phyloP scores from a whole-genome alignment of 2,329 filamentous ascomycete species.

The Fusarium sp. region DNA sequence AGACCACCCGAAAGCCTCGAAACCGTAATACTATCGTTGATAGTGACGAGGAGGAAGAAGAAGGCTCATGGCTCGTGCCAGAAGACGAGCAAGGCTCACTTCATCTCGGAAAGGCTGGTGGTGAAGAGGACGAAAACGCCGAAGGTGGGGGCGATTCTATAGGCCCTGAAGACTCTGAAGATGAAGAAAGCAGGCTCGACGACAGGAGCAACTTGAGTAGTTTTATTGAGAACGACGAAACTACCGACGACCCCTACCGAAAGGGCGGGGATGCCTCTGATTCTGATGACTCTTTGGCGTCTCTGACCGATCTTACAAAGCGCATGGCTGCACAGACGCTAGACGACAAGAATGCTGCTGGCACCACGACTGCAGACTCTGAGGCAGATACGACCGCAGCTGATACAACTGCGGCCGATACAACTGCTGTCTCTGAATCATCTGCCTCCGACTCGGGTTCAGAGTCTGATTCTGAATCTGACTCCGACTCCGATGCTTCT shows the following conservation, averaged over 20 bases:
- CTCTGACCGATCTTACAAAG: conserved; percentile 54
- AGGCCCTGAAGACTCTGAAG: conserved; percentile 74
- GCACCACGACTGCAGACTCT: conserved; percentile 26
- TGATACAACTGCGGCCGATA: conserved; percentile 19
- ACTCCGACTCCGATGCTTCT: conserved; percentile 43
- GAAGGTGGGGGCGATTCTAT: conserved; percentile 88
- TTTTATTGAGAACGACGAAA: conserved; percentile 67
- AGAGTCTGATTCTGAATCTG: conserved; percentile 48
- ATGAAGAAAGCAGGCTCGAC: conserved; percentile 66
- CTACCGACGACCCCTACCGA: conserved; percentile 49
- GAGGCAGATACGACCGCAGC: conserved; percentile 7
- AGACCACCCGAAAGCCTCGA: conserved; percentile 54
- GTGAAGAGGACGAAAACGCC: conserved; percentile 86
- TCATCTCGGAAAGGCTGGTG: conserved; percentile 81
- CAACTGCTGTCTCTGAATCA: conserved; percentile 30
- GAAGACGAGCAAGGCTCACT: conserved; percentile 71
- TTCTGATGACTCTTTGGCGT: conserved; percentile 52
- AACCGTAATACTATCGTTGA: conserved; percentile 71
- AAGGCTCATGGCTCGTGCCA: conserved; percentile 84
- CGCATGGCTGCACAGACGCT: conserved; percentile 55
- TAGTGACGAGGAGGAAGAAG: conserved; percentile 75
- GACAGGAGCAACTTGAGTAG: conserved; percentile 66
- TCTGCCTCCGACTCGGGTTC: conserved; percentile 26
- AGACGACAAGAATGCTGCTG: conserved; percentile 43
- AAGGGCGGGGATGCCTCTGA: conserved; percentile 44